These are phyloP conservation scores for Lentinula aciculospora DNA, from an alignment of 768 basidiomycete genomes.

Conservation along the genomic window DNA sequence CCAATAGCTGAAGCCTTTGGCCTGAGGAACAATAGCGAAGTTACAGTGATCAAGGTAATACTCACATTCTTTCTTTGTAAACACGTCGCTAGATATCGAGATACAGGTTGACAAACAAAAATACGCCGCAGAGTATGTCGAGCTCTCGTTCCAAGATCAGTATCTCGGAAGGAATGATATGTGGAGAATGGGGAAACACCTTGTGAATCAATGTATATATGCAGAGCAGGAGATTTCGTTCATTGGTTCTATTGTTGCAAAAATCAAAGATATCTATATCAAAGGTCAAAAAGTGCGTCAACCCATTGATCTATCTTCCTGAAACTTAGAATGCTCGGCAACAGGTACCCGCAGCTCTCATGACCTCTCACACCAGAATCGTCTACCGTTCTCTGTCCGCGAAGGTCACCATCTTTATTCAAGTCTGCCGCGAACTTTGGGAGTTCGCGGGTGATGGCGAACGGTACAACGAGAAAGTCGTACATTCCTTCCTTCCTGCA, in stretches of 20 bases:
- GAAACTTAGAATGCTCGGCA: not conserved
- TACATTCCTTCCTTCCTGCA: constrained; percentile 91
- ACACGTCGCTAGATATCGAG: constrained; percentile 7
- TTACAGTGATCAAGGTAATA: constrained; percentile 62
- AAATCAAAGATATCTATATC: constrained; percentile 75
- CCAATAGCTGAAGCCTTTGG: constrained; percentile 67
- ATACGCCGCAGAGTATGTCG: constrained; percentile 72
- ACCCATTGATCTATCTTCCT: constrained; percentile 1
- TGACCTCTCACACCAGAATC: constrained; percentile 79
- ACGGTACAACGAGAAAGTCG: constrained; percentile 94
- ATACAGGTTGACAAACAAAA: constrained; percentile 59
- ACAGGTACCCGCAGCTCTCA: constrained; percentile 76
- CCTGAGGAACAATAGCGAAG: constrained; percentile 67
- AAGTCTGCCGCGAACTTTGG: constrained; percentile 95
- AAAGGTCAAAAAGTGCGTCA: constrained; percentile 54
- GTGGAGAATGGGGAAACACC: constrained; percentile 86
- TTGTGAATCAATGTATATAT: constrained; percentile 79
- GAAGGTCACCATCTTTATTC: constrained; percentile 90
- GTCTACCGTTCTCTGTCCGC: constrained; percentile 90
- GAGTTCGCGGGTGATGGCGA: constrained; percentile 96
- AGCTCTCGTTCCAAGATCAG: constrained; percentile 91
- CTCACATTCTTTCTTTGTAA: constrained; percentile 1
- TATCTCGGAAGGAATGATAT: constrained; percentile 95
- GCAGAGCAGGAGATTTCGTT: constrained; percentile 82
- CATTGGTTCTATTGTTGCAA: constrained; percentile 77